Evolutionary conservation across 306 rosid species (phyloP).

Genomic region (Pachyrhizus erosus): DNA sequence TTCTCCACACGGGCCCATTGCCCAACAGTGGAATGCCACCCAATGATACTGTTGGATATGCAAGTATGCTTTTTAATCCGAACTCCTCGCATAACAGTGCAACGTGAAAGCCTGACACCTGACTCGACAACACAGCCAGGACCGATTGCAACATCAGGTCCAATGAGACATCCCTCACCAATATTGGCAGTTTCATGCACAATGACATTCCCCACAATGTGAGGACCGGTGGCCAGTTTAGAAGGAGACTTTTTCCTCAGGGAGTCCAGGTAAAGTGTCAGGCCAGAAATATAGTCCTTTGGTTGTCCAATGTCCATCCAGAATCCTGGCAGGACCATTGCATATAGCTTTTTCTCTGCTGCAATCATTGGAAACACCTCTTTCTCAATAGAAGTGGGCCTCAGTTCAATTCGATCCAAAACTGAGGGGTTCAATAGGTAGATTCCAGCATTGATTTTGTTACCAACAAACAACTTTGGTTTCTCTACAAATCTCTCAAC

Average conservation of each 20-base stretch:
- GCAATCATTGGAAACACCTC: constrained; percentile 96
- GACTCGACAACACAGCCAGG: constrained; percentile 90
- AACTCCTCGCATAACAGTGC: constrained; percentile 93
- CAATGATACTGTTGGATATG: constrained; percentile 91
- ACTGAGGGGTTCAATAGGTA: constrained; percentile 89
- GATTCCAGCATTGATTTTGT: constrained; percentile 98
- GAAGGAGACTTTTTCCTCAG: constrained; percentile 78
- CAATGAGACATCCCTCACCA: constrained; percentile 97
- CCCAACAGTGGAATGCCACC: constrained; percentile 98
- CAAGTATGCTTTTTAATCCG: constrained; percentile 89
- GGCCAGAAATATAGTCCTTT: constrained; percentile 88
- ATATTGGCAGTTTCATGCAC: constrained; percentile 88
- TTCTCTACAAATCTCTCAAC: constrained; percentile 96
- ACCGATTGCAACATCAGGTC: constrained; percentile 98
- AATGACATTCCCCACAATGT: constrained; percentile 89
- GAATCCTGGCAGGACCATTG: constrained; percentile 98
- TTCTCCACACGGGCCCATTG: constrained; percentile 98
- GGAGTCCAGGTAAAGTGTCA: constrained; percentile 83
- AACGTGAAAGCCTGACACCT: constrained; percentile 93
- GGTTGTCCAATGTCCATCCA: constrained; percentile 99
- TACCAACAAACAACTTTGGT: constrained; percentile 96
- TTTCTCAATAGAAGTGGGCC: constrained; percentile 98
- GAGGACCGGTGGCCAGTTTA: constrained; percentile 74
- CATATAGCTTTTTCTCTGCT: constrained; percentile 76
- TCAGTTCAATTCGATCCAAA: constrained; percentile 82